Evolutionary conservation across 768 basidiomycete species (phyloP).

Genomic region (Russula virescens): DNA sequence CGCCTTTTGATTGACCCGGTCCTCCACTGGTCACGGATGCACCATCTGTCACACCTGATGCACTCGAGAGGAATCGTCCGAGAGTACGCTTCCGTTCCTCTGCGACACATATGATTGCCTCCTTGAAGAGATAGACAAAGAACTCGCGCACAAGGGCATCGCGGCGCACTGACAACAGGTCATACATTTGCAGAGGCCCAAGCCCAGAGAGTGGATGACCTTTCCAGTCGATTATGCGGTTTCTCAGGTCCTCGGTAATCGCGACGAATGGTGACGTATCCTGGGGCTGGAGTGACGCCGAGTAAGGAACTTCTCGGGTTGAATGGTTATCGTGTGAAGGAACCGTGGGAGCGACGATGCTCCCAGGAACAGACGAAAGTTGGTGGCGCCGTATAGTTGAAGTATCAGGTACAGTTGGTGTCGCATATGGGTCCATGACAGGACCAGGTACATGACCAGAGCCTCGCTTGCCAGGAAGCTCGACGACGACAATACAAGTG

Average conservation of each 20-base stretch:
- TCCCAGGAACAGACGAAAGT: conserved; percentile 32
- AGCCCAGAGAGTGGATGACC: conserved; percentile 87
- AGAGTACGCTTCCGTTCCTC: conserved; percentile 87
- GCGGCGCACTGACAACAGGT: conserved; percentile 81
- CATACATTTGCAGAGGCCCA: conserved; percentile 87
- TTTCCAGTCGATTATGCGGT: conserved; percentile 94
- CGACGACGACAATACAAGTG: conserved; percentile 91
- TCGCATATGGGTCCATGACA: conserved; percentile 43
- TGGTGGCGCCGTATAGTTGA: conserved; percentile 28
- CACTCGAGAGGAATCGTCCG: conserved; percentile 64
- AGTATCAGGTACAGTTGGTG: conserved; percentile 16
- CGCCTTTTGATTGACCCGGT: conserved; percentile 46
- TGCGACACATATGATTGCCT: conserved; percentile 93
- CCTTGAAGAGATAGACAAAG: conserved; percentile 93
- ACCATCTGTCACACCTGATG: conserved; percentile 43
- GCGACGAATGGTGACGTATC: conserved; percentile 73
- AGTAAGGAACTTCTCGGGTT: conserved; percentile 9
- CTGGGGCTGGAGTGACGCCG: conserved; percentile 19
- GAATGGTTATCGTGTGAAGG: conserved; percentile 17
- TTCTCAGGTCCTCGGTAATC: conserved; percentile 84
- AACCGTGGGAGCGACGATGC: conserved; percentile 15
- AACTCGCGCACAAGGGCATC: conserved; percentile 90
- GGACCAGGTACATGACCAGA: conserved; percentile 24
- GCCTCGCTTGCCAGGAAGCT: conserved; percentile 75
- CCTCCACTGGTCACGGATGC: conserved; percentile 28